phyloP scores from a whole-genome alignment of 176 grass and related monocot genomes.

The Oryza coarctata region DNA sequence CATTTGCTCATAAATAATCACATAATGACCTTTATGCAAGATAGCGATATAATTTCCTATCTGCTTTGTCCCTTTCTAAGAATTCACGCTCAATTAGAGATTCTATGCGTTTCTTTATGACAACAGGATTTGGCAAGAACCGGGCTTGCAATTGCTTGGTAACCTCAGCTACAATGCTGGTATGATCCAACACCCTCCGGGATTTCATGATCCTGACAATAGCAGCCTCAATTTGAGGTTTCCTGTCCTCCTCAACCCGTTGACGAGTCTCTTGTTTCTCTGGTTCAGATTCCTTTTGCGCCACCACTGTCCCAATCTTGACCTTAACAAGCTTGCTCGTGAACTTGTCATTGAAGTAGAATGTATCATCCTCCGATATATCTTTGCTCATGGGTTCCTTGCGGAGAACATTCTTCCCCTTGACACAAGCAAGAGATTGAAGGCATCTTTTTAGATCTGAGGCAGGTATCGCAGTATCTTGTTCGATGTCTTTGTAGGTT shows the following conservation, averaged over 20 bases:
- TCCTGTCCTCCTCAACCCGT: slow-evolving; percentile 94
- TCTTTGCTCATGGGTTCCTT: slow-evolving; percentile 99
- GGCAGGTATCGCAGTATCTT: slow-evolving; percentile 79
- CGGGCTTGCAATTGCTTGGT: slow-evolving; percentile 87
- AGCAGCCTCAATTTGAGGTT: slow-evolving; percentile 94
- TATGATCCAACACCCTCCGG: slow-evolving; percentile 88
- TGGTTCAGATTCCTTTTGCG: slow-evolving; percentile 95
- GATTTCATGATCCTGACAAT: slow-evolving; percentile 98
- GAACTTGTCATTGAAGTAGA: slow-evolving; percentile 95
- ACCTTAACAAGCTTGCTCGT: slow-evolving; percentile 96
- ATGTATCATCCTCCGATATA: slow-evolving; percentile 90
- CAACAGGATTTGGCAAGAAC: slow-evolving; percentile 92
- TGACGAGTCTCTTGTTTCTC: slow-evolving; percentile 97
- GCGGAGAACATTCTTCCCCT: slow-evolving; percentile 93
- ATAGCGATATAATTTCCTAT: slow-evolving; percentile 97
- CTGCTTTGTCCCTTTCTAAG: slow-evolving; percentile 93
- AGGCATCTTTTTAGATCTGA: slow-evolving; percentile 92
- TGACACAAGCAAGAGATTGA: slow-evolving; percentile 94
- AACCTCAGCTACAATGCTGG: slow-evolving; percentile 90
- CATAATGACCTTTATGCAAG: slow-evolving; percentile 61
- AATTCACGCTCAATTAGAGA: slow-evolving; percentile 95
- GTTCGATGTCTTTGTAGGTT: slow-evolving; percentile 81
- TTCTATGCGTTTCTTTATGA: slow-evolving; percentile 96
- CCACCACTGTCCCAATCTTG: slow-evolving; percentile 92
- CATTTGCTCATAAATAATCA: slow-evolving; percentile 29